Evolutionary conservation across 306 rosid species (phyloP).

Genomic region (Trichosanthes truncata): DNA sequence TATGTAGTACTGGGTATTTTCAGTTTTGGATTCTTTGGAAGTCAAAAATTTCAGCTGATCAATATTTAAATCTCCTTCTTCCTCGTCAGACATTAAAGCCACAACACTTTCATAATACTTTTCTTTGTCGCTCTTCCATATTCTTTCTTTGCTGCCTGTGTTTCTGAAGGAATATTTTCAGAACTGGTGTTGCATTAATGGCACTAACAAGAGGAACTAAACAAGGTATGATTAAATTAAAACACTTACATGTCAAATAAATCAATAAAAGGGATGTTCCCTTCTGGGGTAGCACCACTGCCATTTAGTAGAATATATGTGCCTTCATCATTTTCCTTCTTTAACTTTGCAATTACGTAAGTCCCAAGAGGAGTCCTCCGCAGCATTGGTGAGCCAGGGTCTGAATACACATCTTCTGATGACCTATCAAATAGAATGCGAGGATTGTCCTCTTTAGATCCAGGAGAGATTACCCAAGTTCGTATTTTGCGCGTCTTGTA

Average conservation of each 20-base stretch:
- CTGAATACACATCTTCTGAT: slow-evolving; percentile 95
- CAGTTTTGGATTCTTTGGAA: slow-evolving; percentile 96
- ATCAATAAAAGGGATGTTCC: slow-evolving; percentile 94
- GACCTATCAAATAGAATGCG: slow-evolving; percentile 87
- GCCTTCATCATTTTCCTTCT: slow-evolving; percentile 53
- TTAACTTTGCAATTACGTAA: slow-evolving; percentile 64
- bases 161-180: slow-evolving; percentile 59
- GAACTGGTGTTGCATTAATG: slow-evolving; percentile 18
- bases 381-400: slow-evolving; percentile 94
- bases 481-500: slow-evolving; percentile 67
- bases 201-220: neutral
- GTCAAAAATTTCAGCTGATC: slow-evolving; percentile 65
- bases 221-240: slow-evolving; percentile 1
- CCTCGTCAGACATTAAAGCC: slow-evolving; percentile 87
- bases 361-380: slow-evolving; percentile 88
- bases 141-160: slow-evolving; percentile 77
- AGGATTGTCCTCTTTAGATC: slow-evolving; percentile 49
- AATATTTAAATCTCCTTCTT: slow-evolving; percentile 73
- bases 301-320: slow-evolving; percentile 71
- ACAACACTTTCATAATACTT: slow-evolving; percentile 76
- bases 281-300: slow-evolving; percentile 86
- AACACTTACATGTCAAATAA: slow-evolving; percentile 82
- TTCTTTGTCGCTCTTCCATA: slow-evolving; percentile 88
- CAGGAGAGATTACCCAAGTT: slow-evolving; percentile 91
- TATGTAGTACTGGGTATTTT: slow-evolving; percentile 80